These are phyloP conservation scores for Serendipita sp. DNA, from an alignment of 768 basidiomycete species.

Conservation along the genomic window DNA sequence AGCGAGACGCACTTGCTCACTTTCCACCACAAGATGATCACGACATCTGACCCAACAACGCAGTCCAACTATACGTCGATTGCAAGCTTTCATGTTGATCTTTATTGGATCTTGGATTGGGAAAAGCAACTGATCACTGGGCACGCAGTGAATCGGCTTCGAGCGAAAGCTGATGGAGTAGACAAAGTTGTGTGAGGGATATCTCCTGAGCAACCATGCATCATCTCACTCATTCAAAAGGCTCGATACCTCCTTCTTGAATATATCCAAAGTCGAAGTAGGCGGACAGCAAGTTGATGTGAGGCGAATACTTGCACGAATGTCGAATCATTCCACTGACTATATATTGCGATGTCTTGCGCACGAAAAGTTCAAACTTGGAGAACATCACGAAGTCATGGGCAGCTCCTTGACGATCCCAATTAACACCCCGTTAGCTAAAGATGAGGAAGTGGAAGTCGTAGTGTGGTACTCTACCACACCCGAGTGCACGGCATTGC, in stretches of 20 bases:
- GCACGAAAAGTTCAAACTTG: slow-evolving; percentile 31
- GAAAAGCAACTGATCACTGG: slow-evolving; percentile 41
- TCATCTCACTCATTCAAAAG: slow-evolving; percentile 19
- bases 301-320: neutral
- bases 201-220: neutral
- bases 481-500: slow-evolving; percentile 53
- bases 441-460: slow-evolving; percentile 29
- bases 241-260: slow-evolving; percentile 60
- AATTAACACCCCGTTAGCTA: slow-evolving; percentile 28
- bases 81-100: slow-evolving; percentile 43
- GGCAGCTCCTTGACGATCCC: slow-evolving; percentile 56
- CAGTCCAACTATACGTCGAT: slow-evolving; percentile 68
- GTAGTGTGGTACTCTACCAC: slow-evolving; percentile 58
- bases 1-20: neutral
- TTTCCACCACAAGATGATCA: slow-evolving; percentile 5
- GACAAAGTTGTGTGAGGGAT: slow-evolving; percentile 40
- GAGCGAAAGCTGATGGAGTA: slow-evolving; percentile 35
- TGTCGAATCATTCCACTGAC: neutral
- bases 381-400: slow-evolving; percentile 47
- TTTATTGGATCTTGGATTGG: slow-evolving; percentile 75
- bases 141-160: slow-evolving; percentile 43
- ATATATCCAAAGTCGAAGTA: slow-evolving; percentile 38
- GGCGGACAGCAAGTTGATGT: slow-evolving; percentile 33
- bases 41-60: slow-evolving; percentile 41
- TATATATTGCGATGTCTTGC: neutral